Evolutionary conservation across 768 basidiomycete species (phyloP).

Genomic region (Leccinum disarticulatum): DNA sequence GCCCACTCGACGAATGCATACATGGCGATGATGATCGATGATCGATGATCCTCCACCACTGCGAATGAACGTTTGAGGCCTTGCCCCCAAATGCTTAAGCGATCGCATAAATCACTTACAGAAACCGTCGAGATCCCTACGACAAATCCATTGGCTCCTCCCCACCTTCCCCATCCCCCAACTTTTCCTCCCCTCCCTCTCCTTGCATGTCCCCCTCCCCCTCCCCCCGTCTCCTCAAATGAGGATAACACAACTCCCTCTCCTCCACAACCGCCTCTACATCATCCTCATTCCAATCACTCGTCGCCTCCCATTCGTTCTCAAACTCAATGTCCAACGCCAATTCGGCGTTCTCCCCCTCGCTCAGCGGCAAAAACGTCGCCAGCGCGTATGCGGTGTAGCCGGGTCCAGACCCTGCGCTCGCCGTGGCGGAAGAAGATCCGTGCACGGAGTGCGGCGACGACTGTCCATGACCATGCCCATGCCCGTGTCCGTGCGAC

Average conservation of each 20-base stretch:
- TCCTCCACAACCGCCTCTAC: constrained; percentile 48
- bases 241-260: neutral
- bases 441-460: neutral
- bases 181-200: too few relatives aligned
- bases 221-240: constrained; percentile 36
- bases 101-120: neutral
- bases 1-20: too few relatives aligned
- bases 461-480: constrained; percentile 25
- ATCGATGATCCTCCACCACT: too few relatives aligned
- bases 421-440: neutral
- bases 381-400: constrained; percentile 19
- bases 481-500: neutral
- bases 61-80: too few relatives aligned
- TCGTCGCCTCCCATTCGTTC: constrained; percentile 83
- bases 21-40: too few relatives aligned
- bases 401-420: constrained; percentile 3
- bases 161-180: too few relatives aligned
- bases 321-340: constrained; percentile 83
- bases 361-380: constrained; percentile 33
- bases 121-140: constrained; percentile 3
- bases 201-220: constrained; percentile 21
- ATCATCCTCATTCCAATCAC: constrained; percentile 91
- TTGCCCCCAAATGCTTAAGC: neutral
- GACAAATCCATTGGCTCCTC: constrained; percentile 40
- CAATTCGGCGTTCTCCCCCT: constrained; percentile 48